A percentile compares a stretch with the other conserved stretches of the same genome.
Evolutionary conservation across 495 filamentous ascomycete genomes (phyloP).

Genomic region (Neurospora sp.): DNA sequence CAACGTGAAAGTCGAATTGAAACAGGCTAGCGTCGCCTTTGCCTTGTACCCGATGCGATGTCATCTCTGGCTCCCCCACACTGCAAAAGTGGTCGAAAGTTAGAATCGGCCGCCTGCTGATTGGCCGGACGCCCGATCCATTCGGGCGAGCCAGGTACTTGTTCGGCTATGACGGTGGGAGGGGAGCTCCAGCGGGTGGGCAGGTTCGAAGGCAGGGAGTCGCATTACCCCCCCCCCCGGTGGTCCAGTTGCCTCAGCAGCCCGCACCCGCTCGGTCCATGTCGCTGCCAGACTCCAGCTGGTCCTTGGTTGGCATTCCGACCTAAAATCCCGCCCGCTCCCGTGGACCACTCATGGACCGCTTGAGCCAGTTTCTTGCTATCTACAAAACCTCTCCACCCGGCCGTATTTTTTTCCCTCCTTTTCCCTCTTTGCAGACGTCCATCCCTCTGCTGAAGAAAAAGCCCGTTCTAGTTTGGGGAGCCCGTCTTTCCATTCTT

Average conservation of each 20-base stretch:
- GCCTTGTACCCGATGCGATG: conserved; percentile 17
- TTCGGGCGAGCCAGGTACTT: conserved; percentile 17
- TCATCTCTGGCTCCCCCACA: conserved; percentile 23
- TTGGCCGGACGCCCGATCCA: conserved; percentile 15
- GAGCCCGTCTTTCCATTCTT: conserved; percentile 7
- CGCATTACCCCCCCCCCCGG: neutral
- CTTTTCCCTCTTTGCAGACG: conserved; percentile 1
- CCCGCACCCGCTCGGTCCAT: neutral
- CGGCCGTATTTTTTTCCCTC: conserved; percentile 14
- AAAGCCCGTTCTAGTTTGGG: conserved; percentile 4
- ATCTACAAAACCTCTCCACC: conserved; percentile 23
- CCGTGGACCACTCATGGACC: neutral
- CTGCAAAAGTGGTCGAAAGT: conserved; percentile 8
- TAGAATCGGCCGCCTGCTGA: conserved; percentile 16
- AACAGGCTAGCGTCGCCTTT: conserved; percentile 12
- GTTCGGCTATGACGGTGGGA: conserved; percentile 28
- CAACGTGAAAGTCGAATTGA: conserved; percentile 1
- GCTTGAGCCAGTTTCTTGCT: conserved; percentile 6
- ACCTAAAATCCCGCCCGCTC: conserved; percentile 25
- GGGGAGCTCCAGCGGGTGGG: conserved; percentile 11
- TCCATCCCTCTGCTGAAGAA: conserved; percentile 1
- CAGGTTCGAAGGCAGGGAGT: neutral
- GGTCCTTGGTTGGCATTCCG: conserved; percentile 15
- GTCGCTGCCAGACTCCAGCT: neutral
- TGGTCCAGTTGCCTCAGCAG: neutral